Evolutionary conservation across 257 asterid genomes (phyloP).

Genomic region (Petunia secreta): DNA sequence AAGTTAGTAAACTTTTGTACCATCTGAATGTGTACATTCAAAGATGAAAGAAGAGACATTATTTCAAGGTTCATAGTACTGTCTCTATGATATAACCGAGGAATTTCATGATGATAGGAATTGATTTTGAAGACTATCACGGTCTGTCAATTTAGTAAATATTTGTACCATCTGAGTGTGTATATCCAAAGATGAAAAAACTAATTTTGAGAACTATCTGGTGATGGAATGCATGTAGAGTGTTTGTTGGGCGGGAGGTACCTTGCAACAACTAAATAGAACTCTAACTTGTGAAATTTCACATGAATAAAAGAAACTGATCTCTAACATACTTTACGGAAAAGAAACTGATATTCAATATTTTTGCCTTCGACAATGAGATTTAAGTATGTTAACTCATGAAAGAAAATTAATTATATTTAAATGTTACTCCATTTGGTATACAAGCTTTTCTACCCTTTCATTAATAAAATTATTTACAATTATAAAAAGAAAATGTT

Average conservation of each 20-base stretch:
- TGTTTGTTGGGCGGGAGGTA: neutral
- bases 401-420: conserved; percentile 12
- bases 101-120: conserved; percentile 7
- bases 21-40: neutral
- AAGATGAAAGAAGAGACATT: neutral
- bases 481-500: no score
- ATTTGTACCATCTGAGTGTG: conserved; percentile 9
- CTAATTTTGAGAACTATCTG: neutral
- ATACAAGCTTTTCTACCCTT: no score
- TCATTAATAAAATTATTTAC: no score
- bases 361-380: neutral
- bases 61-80: conserved; percentile 6
- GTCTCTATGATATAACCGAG: neutral
- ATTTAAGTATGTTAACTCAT: neutral
- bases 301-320: neutral
- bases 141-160: conserved; percentile 2
- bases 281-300: neutral
- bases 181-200: conserved; percentile 1
- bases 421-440: no score
- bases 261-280: neutral
- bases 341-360: neutral
- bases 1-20: conserved; percentile 8
- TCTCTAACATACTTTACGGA: neutral
- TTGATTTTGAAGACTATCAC: conserved; percentile 2
- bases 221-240: neutral